Base-by-base conservation (phyloP, 1,284 basidiomycete species). In the Ustilago loliicola region DNA sequence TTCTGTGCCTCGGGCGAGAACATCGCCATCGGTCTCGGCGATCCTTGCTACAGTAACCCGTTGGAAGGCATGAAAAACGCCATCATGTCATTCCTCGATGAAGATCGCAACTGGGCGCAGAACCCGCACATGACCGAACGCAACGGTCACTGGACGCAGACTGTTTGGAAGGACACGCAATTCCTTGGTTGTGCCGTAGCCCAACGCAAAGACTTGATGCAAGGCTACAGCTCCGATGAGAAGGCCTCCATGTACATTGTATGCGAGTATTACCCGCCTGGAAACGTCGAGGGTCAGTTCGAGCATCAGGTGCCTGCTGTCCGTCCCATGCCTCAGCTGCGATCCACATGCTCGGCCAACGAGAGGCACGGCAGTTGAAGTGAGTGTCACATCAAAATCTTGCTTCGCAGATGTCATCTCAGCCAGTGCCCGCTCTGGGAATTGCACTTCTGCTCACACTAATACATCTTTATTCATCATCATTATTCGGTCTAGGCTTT, bases 231-330 rank as follows among this genome's bases (percentile, higher is more conserved):
- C 10, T 32, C 50, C 8, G 36, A 54, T 19, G 53, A 50, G 0
- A 40, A 51, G 34, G 57, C 65, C 1, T 63, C 61, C 6, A 67
- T 74, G 64, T 78, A 72, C 27, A 55, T 74, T 34, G 72, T 74
- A 25, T 78, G 76, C 66, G 68, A 69, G 47, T 78, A 78, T 62
- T 78, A 68, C 40, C 76, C 76, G 5, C 53, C 72, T 10, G 76
- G 76, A 45, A 74, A 78, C 50, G 56, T 74, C 30, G 29, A 40
- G 21, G 68, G 65, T 3, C 52, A 65, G 13, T 64, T 68, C 25
- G 68, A 68, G 0, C 21, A 45, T 2, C 65, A 71, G 36, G 67
- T 73, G 5, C 66, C 66, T 10, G 27, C 61, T 1, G 66, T 63
- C 9, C 54, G 32, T 2, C 72, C 72, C 9, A 67, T 51, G 53